Base-by-base conservation (phyloP, 164 flowering plant genomes). In the Berberis thunbergii region DNA sequence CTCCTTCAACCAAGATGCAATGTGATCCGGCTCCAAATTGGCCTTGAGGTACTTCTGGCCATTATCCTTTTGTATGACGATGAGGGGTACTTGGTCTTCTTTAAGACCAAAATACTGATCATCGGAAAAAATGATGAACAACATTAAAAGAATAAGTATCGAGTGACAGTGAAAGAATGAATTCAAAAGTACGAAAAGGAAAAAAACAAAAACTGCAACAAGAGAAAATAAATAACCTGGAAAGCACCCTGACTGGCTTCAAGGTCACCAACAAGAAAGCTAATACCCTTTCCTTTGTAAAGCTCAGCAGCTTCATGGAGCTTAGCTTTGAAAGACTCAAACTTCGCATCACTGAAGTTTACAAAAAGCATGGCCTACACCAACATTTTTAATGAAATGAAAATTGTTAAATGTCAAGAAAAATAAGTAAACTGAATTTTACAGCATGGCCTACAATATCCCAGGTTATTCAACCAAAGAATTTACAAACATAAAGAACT, bases 61-160 rank as follows among this genome's bases (percentile, higher is more conserved):
- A 64, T 85, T 83, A 66, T 40, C 72, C 8, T 66, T 74, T 70
- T 89, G 94, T 40, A 95, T 69, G 59, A 91, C 57, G 63, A 91
- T 72, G 44, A 91, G 81, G 61, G 99, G 99, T 3, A 76, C 86
- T 64, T 91, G 87, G 42, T 86, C 88, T 11, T 73, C 81, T 48
- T 78, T 71, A 42, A 95, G 79, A 61, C 96, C 97, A 77, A 91
- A 95, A 67, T 84, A 89, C 99, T 95, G 85, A 26, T 65, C 54
- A 11, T 2, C 10, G 50, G 50, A 48, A 48, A 12, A 7, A 52
- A 10, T 6, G 11, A 12, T 10, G n/a, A 52, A 6, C 12, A 11
- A 52, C 12, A 10, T 4, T 4, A 7, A 2, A 52, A 1, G n/a
- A 11, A 1, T 52, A 12, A 52, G 54, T 52, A 52, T 10, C 3